A percentile compares a stretch with the other conserved stretches of the same genome.
phyloP scores from a whole-genome alignment of 2,329 filamentous ascomycete genomes.

The Xylaria sp. region DNA sequence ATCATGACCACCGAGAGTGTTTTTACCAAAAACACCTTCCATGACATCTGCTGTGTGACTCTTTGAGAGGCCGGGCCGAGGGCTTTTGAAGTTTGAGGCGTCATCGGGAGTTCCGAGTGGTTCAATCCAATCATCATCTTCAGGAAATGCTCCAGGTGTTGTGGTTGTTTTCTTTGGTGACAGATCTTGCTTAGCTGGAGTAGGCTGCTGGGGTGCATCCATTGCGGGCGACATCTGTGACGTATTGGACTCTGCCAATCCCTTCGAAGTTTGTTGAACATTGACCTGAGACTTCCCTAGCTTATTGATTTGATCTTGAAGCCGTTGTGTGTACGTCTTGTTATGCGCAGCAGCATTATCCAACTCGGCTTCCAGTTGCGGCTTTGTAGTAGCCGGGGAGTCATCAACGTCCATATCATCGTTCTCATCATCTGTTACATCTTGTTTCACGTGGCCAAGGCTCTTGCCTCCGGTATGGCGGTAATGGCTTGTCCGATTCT shows the following conservation, averaged over 20 bases:
- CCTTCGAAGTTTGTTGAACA: slow-evolving; percentile 61
- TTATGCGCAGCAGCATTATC: slow-evolving; percentile 72
- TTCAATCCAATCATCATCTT: slow-evolving; percentile 72
- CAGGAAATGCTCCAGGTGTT: slow-evolving; percentile 70
- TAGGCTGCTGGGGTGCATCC: slow-evolving; percentile 46
- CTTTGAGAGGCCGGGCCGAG: slow-evolving; percentile 67
- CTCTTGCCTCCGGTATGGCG: slow-evolving; percentile 80
- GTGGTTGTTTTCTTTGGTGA: slow-evolving; percentile 52
- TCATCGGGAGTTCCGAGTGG: slow-evolving; percentile 57
- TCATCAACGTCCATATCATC: slow-evolving; percentile 60
- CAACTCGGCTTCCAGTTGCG: slow-evolving; percentile 60
- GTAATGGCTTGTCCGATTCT: slow-evolving; percentile 77
- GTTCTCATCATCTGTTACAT: slow-evolving; percentile 54
- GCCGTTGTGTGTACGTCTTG: slow-evolving; percentile 91
- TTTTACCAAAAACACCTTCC: slow-evolving; percentile 64
- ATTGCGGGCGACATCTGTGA: slow-evolving; percentile 48
- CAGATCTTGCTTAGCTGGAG: slow-evolving; percentile 53
- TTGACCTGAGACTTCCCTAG: slow-evolving; percentile 68
- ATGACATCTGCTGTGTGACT: slow-evolving; percentile 71
- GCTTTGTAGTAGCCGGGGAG: slow-evolving; percentile 56
- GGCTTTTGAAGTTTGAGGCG: slow-evolving; percentile 53
- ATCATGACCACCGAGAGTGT: slow-evolving; percentile 60
- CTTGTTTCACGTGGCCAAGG: slow-evolving; percentile 63
- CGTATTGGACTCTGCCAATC: slow-evolving; percentile 54
- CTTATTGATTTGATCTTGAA: slow-evolving; percentile 91